phyloP scores from a whole-genome alignment of 495 filamentous ascomycete genomes.

The Aspergillus affinis region DNA sequence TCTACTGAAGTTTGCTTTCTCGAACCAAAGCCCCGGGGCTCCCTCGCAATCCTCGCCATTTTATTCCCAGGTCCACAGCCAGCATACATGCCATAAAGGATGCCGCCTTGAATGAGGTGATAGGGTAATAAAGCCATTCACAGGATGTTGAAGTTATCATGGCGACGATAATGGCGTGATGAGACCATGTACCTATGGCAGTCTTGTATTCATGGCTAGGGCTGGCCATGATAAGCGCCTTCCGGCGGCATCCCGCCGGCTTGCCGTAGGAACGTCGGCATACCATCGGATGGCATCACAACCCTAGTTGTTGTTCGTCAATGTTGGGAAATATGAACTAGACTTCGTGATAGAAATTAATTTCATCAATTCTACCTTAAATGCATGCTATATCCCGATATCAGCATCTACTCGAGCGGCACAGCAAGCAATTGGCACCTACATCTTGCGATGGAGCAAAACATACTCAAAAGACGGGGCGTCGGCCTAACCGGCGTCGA shows the following conservation, averaged over 20 bases:
- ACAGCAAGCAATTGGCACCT: neutral
- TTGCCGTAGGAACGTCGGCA: neutral
- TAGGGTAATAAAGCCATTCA: neutral
- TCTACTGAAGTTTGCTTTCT: neutral
- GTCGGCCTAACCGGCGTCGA: constrained; percentile 45
- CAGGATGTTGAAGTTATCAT: neutral
- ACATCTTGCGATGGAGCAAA: constrained; percentile 37
- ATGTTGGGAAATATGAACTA: neutral
- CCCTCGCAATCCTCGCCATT: neutral
- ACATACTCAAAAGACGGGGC: constrained; percentile 43
- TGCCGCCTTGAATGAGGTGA: neutral
- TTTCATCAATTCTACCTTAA: neutral
- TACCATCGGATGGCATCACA: neutral
- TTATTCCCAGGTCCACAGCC: neutral
- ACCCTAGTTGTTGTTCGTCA: too few relatives aligned
- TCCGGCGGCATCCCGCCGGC: neutral
- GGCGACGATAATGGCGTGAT: neutral
- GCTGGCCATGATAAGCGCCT: neutral
- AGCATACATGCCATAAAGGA: neutral
- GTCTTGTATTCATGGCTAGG: neutral
- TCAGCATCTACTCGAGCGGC: too few relatives aligned
- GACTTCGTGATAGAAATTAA: neutral
- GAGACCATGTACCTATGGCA: neutral
- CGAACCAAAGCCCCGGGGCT: neutral
- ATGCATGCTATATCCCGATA: too few relatives aligned